Evolutionary conservation across 140 eudicot species (phyloP).

Genomic region (Stevia rebaudiana): DNA sequence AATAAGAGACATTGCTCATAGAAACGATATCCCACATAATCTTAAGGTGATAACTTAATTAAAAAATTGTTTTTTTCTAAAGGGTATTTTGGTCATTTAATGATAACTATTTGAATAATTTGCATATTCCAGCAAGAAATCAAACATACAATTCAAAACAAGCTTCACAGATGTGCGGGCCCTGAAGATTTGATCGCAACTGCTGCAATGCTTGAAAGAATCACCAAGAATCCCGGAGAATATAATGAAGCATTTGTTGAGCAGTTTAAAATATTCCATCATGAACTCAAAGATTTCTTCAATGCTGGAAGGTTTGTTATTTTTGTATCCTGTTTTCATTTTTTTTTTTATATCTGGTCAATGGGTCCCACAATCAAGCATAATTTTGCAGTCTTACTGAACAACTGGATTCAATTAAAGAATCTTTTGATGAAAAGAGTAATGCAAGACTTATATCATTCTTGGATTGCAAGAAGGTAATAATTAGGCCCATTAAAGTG

Average conservation of each 20-base stretch:
- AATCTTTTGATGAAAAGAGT: conserved; percentile 61
- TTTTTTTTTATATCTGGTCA: not conserved
- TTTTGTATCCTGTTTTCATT: not conserved
- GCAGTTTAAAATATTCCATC: conserved; percentile 88
- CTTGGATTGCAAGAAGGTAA: conserved; percentile 78
- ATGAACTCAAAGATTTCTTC: conserved; percentile 89
- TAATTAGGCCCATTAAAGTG: not conserved
- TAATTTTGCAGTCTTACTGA: conserved; percentile 73
- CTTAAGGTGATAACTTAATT: conserved; percentile 57
- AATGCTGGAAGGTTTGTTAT: conserved; percentile 89
- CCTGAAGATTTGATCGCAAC: conserved; percentile 97
- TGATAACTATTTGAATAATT: conserved; percentile 9
- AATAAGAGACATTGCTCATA: conserved; percentile 91
- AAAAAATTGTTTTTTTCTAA: not conserved
- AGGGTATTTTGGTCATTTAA: conserved; percentile 1
- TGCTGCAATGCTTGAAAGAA: conserved; percentile 87
- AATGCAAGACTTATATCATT: conserved; percentile 50
- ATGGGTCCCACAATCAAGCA: conserved; percentile 7
- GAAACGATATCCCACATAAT: conserved; percentile 90
- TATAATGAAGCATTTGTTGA: conserved; percentile 85
- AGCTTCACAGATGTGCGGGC: conserved; percentile 94
- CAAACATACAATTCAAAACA: conserved; percentile 97
- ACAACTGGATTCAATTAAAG: conserved; percentile 78
- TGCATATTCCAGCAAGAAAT: conserved; percentile 75
- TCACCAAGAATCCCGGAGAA: conserved; percentile 75